Base-by-base conservation (phyloP, 192 early-diverging fungal species). In the Nowakowskiella sp. region DNA sequence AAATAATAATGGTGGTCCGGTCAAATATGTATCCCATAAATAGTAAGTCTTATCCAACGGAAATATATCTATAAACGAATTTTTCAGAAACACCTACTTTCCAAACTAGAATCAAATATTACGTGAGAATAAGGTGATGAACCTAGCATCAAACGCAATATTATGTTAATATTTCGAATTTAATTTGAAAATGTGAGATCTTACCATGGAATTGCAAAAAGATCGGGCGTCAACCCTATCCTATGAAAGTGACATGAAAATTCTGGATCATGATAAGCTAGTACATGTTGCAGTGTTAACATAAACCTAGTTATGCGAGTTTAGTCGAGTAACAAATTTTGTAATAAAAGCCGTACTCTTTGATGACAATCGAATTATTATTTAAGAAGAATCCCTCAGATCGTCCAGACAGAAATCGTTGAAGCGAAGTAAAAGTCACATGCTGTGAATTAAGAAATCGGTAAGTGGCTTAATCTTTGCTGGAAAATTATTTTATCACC, bases 71-170 rank as follows among this genome's bases (percentile, higher is more conserved):
- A 44, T 28, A 7, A n/a, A 47, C 54, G 32, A 19, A 16, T 54
- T 13, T 7, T 13, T 24, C 22, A 29, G 4, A 8, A 10, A 6
- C 8, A n/a, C 3, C 26, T 43, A 28, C 47, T 3, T 65, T 21
- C 9, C 27, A 61, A 44, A 47, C 10, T 42, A 2, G 21, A 0
- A 10, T 2, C 9, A 22, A 16, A 43, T 64, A 70, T 82, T 76
- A 84, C 84, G 85, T 5, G 87, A 84, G 60, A 85, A 90, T 23
- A 90, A 51, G 0, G 87, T 90, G 68, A 90, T 71, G 53, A 90
- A 84, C 85, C 53, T 54, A 49, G 44, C n/a, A n/a, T n/a, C n/a
- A 51, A 39, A 19, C 19, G 13, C 13, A 39, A 39, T 39, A 13
- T 13, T 13, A 39, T 39, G 19, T 19, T 19, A 39, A 39, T 39